These are phyloP conservation scores for Pisolithus thermaeus DNA, from an alignment of 1,284 basidiomycete species.

Conservation along the genomic window DNA sequence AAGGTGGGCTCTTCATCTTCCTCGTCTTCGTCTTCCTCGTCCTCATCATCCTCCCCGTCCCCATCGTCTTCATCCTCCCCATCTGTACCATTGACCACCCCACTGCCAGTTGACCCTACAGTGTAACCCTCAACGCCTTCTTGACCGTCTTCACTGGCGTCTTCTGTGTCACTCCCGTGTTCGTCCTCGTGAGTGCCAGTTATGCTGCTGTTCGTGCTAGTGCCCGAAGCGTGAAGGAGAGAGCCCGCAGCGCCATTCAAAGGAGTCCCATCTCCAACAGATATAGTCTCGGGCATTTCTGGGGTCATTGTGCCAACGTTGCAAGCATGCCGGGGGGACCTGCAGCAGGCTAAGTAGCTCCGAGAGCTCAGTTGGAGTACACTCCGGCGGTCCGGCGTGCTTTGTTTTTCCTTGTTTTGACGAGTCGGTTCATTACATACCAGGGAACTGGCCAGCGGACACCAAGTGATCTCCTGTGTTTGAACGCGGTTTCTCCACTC, in stretches of 20 bases:
- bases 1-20: conserved; percentile 82
- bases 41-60: conserved; percentile 27
- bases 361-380: too few relatives aligned
- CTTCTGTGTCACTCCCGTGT: conserved; percentile 3
- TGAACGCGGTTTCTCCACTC: too few relatives aligned
- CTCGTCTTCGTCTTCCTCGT: conserved; percentile 44
- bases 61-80: too few relatives aligned
- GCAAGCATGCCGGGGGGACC: background rate
- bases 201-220: conserved; percentile 16
- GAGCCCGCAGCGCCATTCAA: background rate
- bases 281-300: background rate
- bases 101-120: conserved; percentile 2
- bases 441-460: too few relatives aligned
- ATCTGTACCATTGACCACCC: conserved; percentile 7
- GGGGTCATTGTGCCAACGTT: background rate
- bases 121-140: conserved; percentile 2
- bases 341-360: too few relatives aligned
- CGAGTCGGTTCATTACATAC: too few relatives aligned
- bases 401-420: too few relatives aligned
- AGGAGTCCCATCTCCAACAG: background rate
- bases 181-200: background rate
- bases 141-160: conserved; percentile 3
- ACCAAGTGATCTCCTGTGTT: too few relatives aligned
- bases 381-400: too few relatives aligned
- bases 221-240: background rate